These are phyloP conservation scores for Ustilago nuda DNA, from an alignment of 1,284 basidiomycete genomes.

Conservation along the genomic window DNA sequence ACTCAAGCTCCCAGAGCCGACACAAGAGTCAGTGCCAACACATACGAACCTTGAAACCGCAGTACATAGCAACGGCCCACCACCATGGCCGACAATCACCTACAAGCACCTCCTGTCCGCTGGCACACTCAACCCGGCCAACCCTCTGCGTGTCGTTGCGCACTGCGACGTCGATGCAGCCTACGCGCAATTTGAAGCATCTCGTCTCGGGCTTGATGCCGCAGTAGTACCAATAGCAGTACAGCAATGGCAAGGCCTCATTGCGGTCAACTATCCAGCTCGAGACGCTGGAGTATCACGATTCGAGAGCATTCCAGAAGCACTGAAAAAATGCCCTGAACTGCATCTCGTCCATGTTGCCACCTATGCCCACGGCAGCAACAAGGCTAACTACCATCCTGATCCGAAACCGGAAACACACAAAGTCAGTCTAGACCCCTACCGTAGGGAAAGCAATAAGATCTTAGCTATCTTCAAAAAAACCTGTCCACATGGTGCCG, in stretches of 20 bases:
- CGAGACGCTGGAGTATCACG: constrained; percentile 88
- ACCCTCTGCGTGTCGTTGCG: constrained; percentile 75
- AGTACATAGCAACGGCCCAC: constrained; percentile 32
- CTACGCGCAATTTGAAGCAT: constrained; percentile 81
- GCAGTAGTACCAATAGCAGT: constrained; percentile 83
- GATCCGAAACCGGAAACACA: constrained; percentile 84
- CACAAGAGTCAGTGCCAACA: constrained; percentile 20
- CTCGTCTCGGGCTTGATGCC: constrained; percentile 80
- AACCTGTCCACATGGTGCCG: constrained; percentile 76
- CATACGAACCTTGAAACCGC: constrained; percentile 47
- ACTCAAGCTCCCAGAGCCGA: constrained; percentile 31
- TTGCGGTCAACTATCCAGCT: constrained; percentile 96
- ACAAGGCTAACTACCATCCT: constrained; percentile 85
- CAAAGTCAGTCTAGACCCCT: constrained; percentile 95
- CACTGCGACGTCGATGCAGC: constrained; percentile 78
- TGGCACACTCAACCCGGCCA: constrained; percentile 63
- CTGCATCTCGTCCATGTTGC: constrained; percentile 90
- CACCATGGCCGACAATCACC: constrained; percentile 53
- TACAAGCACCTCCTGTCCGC: constrained; percentile 62
- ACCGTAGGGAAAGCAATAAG: constrained; percentile 88
- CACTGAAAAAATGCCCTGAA: constrained; percentile 85
- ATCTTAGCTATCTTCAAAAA: constrained; percentile 88
- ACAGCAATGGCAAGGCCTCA: constrained; percentile 86
- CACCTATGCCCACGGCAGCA: constrained; percentile 76
- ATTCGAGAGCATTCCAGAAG: constrained; percentile 57